Base-by-base conservation (phyloP, 257 asterid genomes). In the Eucommia ulmoides region DNA sequence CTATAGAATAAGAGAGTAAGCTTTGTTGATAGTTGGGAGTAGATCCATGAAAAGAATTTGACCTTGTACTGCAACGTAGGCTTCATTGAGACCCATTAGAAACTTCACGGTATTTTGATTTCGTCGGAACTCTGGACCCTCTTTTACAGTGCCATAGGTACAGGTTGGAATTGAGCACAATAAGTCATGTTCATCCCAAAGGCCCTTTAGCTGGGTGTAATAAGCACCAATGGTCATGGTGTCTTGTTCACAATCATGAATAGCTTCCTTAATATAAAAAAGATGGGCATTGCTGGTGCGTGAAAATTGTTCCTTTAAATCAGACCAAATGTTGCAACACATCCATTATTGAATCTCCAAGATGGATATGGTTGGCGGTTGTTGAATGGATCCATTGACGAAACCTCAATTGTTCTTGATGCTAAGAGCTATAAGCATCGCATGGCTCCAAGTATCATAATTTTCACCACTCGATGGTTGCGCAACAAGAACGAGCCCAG, bases 121-220 rank as follows among this genome's bases (percentile, higher is more conserved):
- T 29, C 12, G 38, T 29, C 12, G 12, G 12, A 29, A 29, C 38
- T 29, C 8, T 12, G 12, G 12, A 29, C 7, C 38, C 12, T 29
- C 38, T 12, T 29, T 29, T 12, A 29, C 12, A 29, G 38, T 12
- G 12, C 12, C 38, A 7, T 12, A 29, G 7, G 38, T 5, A 35
- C 38, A 23, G 2, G 3, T n/a, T 14, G 53, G 53, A 22, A 49
- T 49, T 19, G 12, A 0, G 8, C 20, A 23, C 1, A 22, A 12
- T 22, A 8, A 20, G 7, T 49, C 53, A 48, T 29, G 33, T 22
- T 48, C 52, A 48, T 48, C 33, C 52, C 33, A 48, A 20, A 48
- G 52, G 17, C 38, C 53, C 17, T 49, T 49, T 4, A 49, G 53
- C 11, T 49, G 22, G 8, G 33, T 49, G 20, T 22, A 49, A 23